Evolutionary conservation across 768 basidiomycete genomes (phyloP).

Genomic region (Steccherinum ochraceum): DNA sequence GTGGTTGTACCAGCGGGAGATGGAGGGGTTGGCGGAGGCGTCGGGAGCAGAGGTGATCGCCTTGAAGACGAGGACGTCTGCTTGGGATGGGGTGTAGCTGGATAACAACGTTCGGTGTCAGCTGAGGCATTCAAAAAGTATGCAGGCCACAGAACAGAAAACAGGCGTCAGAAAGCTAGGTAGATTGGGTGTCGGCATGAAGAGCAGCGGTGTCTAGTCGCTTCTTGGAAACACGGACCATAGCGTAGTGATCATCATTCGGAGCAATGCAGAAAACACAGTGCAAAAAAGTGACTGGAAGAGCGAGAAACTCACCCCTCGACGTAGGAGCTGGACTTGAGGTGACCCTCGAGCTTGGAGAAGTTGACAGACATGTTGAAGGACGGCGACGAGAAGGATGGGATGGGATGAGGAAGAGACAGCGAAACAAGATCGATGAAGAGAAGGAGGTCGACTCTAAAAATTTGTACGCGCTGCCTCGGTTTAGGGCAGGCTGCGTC

Average conservation of each 20-base stretch:
- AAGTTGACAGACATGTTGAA: constrained; percentile 61
- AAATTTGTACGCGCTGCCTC: no score
- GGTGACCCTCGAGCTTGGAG: constrained; percentile 76
- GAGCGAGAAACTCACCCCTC: constrained; percentile 65
- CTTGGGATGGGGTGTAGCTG: constrained; percentile 90
- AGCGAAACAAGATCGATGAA: no score
- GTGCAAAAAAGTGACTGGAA: constrained; percentile 2
- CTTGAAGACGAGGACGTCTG: constrained; percentile 90
- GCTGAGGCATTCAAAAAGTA: constrained; percentile 3
- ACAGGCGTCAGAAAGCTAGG: constrained; percentile 67
- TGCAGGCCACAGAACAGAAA: background rate
- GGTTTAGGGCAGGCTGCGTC: no score
- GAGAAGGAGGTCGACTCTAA: no score
- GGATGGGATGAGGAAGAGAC: background rate
- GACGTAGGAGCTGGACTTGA: constrained; percentile 80
- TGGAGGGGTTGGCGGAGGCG: constrained; percentile 61
- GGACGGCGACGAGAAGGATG: constrained; percentile 18
- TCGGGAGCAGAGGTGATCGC: constrained; percentile 63
- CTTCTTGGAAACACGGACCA: constrained; percentile 98
- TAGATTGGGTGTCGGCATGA: constrained; percentile 61
- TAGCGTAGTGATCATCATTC: constrained; percentile 67
- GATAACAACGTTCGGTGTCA: constrained; percentile 7
- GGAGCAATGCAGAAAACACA: constrained; percentile 11
- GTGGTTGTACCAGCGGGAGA: constrained; percentile 90
- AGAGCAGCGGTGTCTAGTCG: constrained; percentile 85